Percentiles rank a stretch among this genome's conserved stretches.
These are phyloP conservation scores for Fusarium camptoceras DNA, from an alignment of 2,329 filamentous ascomycete species.

Conservation along the genomic window DNA sequence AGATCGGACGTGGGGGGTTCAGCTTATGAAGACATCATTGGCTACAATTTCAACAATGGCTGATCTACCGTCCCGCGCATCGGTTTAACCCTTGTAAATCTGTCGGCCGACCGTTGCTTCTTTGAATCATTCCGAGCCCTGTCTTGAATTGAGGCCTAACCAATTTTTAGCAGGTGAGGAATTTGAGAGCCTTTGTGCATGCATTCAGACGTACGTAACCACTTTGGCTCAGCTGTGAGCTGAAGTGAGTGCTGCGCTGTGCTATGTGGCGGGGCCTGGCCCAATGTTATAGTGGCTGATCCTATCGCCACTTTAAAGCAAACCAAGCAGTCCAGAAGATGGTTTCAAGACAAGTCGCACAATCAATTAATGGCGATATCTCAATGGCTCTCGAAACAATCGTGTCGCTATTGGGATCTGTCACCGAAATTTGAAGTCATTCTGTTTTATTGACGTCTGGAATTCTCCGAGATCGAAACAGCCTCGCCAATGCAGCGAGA, in stretches of 20 bases:
- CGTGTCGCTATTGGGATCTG: background rate
- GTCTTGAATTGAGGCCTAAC: background rate
- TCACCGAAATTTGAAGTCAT: background rate
- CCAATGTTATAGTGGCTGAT: background rate
- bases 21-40: background rate
- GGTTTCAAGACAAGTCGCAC: background rate
- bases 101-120: background rate
- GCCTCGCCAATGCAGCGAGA: background rate
- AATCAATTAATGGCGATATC: background rate
- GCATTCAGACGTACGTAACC: too few species aligned
- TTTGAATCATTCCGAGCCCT: background rate
- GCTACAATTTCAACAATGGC: background rate
- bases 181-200: background rate
- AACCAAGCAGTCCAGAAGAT: background rate
- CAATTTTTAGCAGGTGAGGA: background rate
- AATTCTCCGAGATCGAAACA: background rate
- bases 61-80: background rate
- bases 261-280: background rate
- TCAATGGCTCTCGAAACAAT: too few species aligned
- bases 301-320: background rate
- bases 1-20: background rate
- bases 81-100: background rate
- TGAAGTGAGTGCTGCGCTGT: too few species aligned
- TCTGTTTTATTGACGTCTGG: background rate
- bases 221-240: background rate